Percentiles rank a stretch among this genome's conserved stretches.
phyloP scores from a whole-genome alignment of 805 yeast species.

The Kluyveromyces aestuarii region DNA sequence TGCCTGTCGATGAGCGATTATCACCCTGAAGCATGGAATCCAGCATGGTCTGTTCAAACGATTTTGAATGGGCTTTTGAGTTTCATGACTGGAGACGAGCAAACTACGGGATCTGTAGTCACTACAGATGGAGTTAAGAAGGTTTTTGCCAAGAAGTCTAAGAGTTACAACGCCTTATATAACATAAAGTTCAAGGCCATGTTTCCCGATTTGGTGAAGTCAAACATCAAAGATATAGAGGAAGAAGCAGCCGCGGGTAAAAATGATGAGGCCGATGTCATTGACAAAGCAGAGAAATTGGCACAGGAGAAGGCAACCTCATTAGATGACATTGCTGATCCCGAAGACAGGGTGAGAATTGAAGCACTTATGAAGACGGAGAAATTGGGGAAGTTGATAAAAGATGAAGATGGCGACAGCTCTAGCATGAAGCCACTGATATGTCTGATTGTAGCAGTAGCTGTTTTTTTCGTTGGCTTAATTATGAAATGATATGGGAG shows the following conservation, averaged over 20 bases:
- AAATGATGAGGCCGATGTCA: constrained; percentile 14
- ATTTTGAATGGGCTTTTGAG: constrained; percentile 80
- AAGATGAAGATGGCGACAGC: constrained; percentile 3
- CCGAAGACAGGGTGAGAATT: constrained; percentile 62
- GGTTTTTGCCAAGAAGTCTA: constrained; percentile 49
- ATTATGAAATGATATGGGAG: constrained; percentile 20
- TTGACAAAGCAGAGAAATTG: constrained; percentile 15
- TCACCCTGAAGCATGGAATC: constrained; percentile 94
- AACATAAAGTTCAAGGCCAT: constrained; percentile 50
- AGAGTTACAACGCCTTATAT: constrained; percentile 46
- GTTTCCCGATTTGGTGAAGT: constrained; percentile 58
- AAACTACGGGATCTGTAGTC: constrained; percentile 72
- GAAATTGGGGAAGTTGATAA: constrained; percentile 5
- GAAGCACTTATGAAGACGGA: constrained; percentile 17
- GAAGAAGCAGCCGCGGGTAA: constrained; percentile 10
- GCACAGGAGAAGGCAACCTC: constrained; percentile 26
- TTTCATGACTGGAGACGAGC: constrained; percentile 84
- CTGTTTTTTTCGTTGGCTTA: constrained; percentile 24
- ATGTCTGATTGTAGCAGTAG: constrained; percentile 29
- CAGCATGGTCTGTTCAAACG: constrained; percentile 90
- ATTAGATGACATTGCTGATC: constrained; percentile 40
- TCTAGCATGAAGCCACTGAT: constrained; percentile 10
- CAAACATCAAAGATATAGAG: constrained; percentile 19
- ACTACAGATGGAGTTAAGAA: constrained; percentile 53
- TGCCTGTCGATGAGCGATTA: constrained; percentile 91